Base-by-base conservation (phyloP, 768 basidiomycete genomes). In the Collybia sp. region DNA sequence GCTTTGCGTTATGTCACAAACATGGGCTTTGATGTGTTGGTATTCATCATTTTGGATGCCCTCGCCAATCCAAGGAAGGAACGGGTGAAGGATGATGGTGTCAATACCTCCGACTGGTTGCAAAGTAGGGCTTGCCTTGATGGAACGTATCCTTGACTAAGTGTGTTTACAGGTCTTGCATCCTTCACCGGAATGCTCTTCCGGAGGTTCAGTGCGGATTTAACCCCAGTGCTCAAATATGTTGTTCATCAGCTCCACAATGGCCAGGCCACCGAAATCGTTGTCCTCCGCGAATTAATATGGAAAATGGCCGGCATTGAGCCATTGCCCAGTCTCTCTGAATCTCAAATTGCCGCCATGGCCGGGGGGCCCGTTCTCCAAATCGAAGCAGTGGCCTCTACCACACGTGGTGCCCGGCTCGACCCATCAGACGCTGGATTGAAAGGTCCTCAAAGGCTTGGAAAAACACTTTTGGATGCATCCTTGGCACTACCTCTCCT, bases 251-350 rank as follows among this genome's bases (percentile, higher is more conserved):
- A 94, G 59, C 73, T 98, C 25, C 80, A 87, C 59, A 80, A 81
- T 39, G 84, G 83, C 31, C 83, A 92, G 58, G 80, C 89, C 1
- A 85, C 88, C 10, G 93, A 98, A 57, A 83, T 97, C 37, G 78
- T 93, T 16, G 88, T 98, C 17, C 72, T 99, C n/a, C 81, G 87
- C 30, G 93, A 95, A 58, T 69, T 99, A 42, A 91, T 98, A 42
- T 87, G 83, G 78, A 90, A 92, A 61, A 95, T 97, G 92, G 87
- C 93, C 5, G 93, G 89, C 3, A 90, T 96, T 48, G 87, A 95
- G 57, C 91, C 93, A 3, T 70, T 96, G 42, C 89, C 91, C 0
- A 93, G 85, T 61, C 69, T 97, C 32, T 89, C 93, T 0, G 92
- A 96, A 49, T 73, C 83, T 0, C 94, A 98, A 63, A 82, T 98